A percentile compares a stretch with the other conserved stretches of the same genome.
phyloP scores from a whole-genome alignment of 1,284 basidiomycete species.

The Uromyces viciae-fabae region DNA sequence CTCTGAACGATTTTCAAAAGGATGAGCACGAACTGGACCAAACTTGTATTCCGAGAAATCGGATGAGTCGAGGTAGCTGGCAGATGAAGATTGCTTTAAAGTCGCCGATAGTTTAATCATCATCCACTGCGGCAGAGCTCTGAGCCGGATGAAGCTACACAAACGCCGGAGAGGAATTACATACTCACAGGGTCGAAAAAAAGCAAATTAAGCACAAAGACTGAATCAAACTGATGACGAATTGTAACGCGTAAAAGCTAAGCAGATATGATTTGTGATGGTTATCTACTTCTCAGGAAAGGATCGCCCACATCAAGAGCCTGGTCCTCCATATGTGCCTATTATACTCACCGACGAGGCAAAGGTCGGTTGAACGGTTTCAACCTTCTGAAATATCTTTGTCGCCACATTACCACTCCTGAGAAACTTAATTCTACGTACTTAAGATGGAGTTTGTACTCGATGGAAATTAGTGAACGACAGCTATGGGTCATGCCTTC shows the following conservation, averaged over 20 bases:
- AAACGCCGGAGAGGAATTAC: too few species aligned
- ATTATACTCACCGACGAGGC: neutral
- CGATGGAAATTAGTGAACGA: too few species aligned
- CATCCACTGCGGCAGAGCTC: slow-evolving; percentile 4
- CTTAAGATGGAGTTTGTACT: too few species aligned
- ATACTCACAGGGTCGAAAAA: neutral
- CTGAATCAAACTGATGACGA: neutral
- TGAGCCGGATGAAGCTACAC: too few species aligned
- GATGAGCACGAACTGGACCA: neutral
- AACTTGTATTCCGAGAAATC: neutral
- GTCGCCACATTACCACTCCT: neutral
- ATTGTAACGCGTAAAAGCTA: neutral
- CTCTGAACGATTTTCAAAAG: neutral
- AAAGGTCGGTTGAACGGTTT: neutral
- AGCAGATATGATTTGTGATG: slow-evolving; percentile 16
- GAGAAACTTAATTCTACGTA: too few species aligned
- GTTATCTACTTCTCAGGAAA: neutral
- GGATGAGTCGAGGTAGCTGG: neutral
- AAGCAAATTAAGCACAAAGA: slow-evolving; percentile 1
- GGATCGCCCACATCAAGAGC: slow-evolving; percentile 18
- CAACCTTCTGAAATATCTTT: slow-evolving; percentile 6
- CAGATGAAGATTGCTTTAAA: slow-evolving; percentile 15
- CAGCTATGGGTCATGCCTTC: too few species aligned
- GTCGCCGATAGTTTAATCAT: slow-evolving; percentile 3
- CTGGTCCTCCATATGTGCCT: neutral